phyloP scores from a whole-genome alignment of 2,329 filamentous ascomycete genomes.

The Neophaeococcomyces aloes region DNA sequence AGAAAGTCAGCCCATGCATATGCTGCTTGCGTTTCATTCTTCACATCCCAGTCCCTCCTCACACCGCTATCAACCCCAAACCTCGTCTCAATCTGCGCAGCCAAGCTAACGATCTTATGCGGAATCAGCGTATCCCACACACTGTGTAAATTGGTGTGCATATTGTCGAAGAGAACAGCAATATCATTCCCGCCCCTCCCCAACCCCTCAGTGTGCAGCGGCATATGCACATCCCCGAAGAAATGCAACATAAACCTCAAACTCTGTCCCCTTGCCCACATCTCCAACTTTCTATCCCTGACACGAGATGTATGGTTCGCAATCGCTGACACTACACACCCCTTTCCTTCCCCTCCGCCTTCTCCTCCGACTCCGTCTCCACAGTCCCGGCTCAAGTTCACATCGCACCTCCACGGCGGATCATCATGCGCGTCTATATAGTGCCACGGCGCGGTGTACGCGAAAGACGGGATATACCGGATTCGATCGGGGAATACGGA shows the following conservation, averaged over 20 bases:
- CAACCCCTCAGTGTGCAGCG: constrained; percentile 53
- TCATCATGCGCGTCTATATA: constrained; percentile 21
- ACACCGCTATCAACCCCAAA: background rate
- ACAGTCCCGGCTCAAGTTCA: constrained; percentile 39
- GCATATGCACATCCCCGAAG: constrained; percentile 65
- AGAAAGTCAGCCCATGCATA: constrained; percentile 7
- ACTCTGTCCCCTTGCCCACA: constrained; percentile 28
- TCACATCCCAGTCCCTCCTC: constrained; percentile 8
- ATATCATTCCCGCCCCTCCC: constrained; percentile 59
- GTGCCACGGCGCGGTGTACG: constrained; percentile 20
- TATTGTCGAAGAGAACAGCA: constrained; percentile 49
- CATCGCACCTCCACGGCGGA: constrained; percentile 16
- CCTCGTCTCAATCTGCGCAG: background rate
- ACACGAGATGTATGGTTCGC: constrained; percentile 39
- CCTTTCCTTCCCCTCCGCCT: constrained; percentile 36
- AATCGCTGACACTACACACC: constrained; percentile 44
- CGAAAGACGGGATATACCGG: constrained; percentile 19
- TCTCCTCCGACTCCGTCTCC: too few species aligned
- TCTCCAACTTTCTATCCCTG: constrained; percentile 26
- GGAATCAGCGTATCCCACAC: constrained; percentile 53
- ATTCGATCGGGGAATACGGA: constrained; percentile 22
- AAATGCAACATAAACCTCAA: constrained; percentile 44
- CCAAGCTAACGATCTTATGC: constrained; percentile 22
- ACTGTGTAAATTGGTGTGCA: constrained; percentile 55
- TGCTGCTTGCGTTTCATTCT: constrained; percentile 10